Evolutionary conservation across 306 rosid genomes (phyloP), one percentile per base, ranked within the genome.

Genomic region (Quercus berberidifolia): DNA sequence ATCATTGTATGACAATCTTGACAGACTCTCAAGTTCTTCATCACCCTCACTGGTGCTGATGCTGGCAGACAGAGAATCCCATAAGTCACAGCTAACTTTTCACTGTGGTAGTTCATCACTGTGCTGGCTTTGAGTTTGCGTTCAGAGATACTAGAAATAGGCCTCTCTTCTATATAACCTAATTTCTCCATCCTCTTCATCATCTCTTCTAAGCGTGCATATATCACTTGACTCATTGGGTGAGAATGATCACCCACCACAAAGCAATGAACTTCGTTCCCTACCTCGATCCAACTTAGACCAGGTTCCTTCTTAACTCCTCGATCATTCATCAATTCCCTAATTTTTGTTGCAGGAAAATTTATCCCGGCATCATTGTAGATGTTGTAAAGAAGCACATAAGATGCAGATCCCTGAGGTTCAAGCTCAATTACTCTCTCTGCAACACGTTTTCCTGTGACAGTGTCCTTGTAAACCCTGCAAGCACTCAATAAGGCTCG

Each of bases 261-360:
- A 82, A 90, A 90, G 0, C 89, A 78, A 71, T 90, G 87, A 80
- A 82, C 86, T 71, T 71, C 76, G 57, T 82, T 78, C 79, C 90
- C 91, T 46, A 88, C 78, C 80, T 88, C 79, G 54, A 90, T 90
- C 93, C 93, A 90, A 76, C 90, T 90, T 76, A 86, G 79, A 55
- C 91, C 91, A 67, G 93, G 93, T 84, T 90, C 91, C 86, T 90
- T 90, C 84, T 86, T 90, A 71, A 88, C 77, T 82, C 87, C 86
- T 60, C 81, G 65, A 38, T 62, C 80, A 78, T 77, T 83, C 87
- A 90, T 88, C 75, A 88, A 80, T 72, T 74, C 85, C 57, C 94
- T 82, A 67, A 88, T 80, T 79, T 83, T 83, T 28, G 69, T 76
- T 73, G 90, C 86, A 17, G 15, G 83, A 35, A 76, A 75, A 68